Base-by-base conservation (phyloP, 345 rosid species). In the Moricandia moricandioides region DNA sequence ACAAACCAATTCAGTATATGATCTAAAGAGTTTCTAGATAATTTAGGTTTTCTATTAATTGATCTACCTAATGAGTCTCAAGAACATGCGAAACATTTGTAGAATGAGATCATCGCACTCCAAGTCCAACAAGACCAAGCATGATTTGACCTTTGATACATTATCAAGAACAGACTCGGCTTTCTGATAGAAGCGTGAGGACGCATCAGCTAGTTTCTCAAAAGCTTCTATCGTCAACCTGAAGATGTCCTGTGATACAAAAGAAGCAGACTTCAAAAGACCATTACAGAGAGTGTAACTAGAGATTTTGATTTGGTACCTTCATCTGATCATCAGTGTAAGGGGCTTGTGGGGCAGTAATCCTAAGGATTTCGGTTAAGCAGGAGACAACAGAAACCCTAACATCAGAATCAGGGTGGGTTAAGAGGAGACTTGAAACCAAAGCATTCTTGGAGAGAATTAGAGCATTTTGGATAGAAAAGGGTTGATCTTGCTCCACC, bases 281-380 rank as follows among this genome's bases (percentile, higher is more conserved):
- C 7, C 55, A 51, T 47, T 13, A 72, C 2, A 62, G 33, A 65
- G 34, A 67, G 34, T 9, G 45, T 17, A 5, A 56, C 3, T 49
- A 27, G 47, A 2, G 18, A 47, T 4, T 6, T 49, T 49, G 24
- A 7, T 49, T 49, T 17, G 24, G 29, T 18, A 91, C 98, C 96
- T 86, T 91, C 93, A 91, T 88, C 30, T 29, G 75, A 10, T 86
- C 84, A 83, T 91, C 94, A 67, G 58, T 59, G 58, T 87, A 93
- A 29, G 98, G 98, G 21, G 87, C 86, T 64, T 82, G 87, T 0
- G 98, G 97, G 2, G 96, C 93, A 37, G 91, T 85, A 62, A 93
- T 89, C 83, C 98, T 85, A 26, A 85, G 69, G 33, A 91, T 79
- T 79, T 91, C 96, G 56, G 78, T 85, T 60, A 89, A 73, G 80